A percentile compares a stretch with the other conserved stretches of the same genome.
phyloP scores from a whole-genome alignment of 495 filamentous ascomycete genomes.

The Penicillium maclennaniae region DNA sequence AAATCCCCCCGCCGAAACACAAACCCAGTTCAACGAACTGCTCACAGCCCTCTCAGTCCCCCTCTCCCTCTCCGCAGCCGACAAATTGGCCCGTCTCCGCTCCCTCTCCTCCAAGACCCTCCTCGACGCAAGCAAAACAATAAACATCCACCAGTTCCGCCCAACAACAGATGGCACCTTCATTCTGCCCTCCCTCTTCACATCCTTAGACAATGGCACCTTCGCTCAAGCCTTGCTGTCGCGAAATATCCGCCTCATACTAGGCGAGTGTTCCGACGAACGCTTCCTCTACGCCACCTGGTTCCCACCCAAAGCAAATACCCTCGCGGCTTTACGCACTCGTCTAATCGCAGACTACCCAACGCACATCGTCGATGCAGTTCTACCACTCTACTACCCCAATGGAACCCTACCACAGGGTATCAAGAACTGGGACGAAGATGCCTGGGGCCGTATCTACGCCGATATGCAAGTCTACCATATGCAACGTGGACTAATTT shows the following conservation, averaged over 20 bases:
- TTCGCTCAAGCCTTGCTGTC: slow-evolving; percentile 40
- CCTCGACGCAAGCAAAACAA: slow-evolving; percentile 34
- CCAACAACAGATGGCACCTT: slow-evolving; percentile 49
- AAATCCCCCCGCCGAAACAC: slow-evolving; percentile 42
- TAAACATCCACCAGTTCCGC: slow-evolving; percentile 51
- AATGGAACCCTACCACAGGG: slow-evolving; percentile 23
- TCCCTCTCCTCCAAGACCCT: slow-evolving; percentile 32
- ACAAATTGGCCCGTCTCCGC: slow-evolving; percentile 48
- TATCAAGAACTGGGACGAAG: slow-evolving; percentile 31
- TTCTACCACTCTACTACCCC: slow-evolving; percentile 45
- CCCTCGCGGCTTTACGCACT: slow-evolving; percentile 34
- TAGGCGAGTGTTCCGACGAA: slow-evolving; percentile 55
- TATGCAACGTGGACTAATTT: slow-evolving; percentile 40
- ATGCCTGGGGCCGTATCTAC: slow-evolving; percentile 54
- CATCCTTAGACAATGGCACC: slow-evolving; percentile 43
- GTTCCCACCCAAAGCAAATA: slow-evolving; percentile 36
- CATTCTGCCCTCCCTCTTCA: slow-evolving; percentile 43
- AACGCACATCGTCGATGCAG: slow-evolving; percentile 32
- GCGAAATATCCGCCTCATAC: slow-evolving; percentile 47
- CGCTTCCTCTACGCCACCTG: slow-evolving; percentile 47
- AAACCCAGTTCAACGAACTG: slow-evolving; percentile 55
- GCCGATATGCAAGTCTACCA: slow-evolving; percentile 55
- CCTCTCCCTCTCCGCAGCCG: slow-evolving; percentile 26
- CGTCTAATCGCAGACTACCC: slow-evolving; percentile 55
- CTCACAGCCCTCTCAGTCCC: slow-evolving; percentile 47